Percentiles rank a stretch among this genome's conserved stretches.
These are phyloP conservation scores for Microbotryum silenes-acaulis DNA, from an alignment of 1,284 basidiomycete genomes.

Conservation along the genomic window DNA sequence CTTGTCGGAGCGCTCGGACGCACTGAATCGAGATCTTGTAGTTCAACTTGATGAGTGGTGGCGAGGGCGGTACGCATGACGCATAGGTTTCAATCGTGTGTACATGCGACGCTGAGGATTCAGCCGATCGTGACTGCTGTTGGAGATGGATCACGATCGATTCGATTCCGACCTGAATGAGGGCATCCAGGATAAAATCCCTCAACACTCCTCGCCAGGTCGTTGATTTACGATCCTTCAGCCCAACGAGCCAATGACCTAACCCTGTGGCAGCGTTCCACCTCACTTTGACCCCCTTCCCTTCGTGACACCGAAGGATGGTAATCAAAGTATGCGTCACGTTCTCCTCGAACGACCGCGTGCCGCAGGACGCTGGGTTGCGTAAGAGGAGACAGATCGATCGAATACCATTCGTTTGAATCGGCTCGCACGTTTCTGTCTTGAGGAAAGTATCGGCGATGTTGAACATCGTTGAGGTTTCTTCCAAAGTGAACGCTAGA, in stretches of 20 bases:
- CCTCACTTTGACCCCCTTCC: slow-evolving; percentile 8
- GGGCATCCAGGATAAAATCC: too few species aligned
- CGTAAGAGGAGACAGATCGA: neutral
- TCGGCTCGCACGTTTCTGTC: neutral
- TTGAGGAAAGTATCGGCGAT: neutral
- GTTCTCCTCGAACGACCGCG: neutral
- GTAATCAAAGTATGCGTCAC: neutral
- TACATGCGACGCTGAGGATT: neutral
- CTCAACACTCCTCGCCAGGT: too few species aligned
- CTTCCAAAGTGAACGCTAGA: rapidly evolving
- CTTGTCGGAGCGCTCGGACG: neutral
- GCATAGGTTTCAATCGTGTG: neutral
- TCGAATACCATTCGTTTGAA: slow-evolving; percentile 5
- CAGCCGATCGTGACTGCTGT: neutral
- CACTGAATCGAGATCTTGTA: slow-evolving; percentile 24
- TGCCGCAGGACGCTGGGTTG: too few species aligned
- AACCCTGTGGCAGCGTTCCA: too few species aligned
- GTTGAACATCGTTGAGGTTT: neutral
- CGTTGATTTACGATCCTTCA: too few species aligned
- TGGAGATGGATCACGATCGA: slow-evolving; percentile 17
- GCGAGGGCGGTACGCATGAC: neutral
- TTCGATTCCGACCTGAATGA: neutral
- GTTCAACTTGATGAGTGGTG: neutral
- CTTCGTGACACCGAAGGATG: neutral
- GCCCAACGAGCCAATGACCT: neutral